Conservation (phyloP, 2,329 filamentous ascomycete species). For the Zymoseptoria crescenta region DNA sequence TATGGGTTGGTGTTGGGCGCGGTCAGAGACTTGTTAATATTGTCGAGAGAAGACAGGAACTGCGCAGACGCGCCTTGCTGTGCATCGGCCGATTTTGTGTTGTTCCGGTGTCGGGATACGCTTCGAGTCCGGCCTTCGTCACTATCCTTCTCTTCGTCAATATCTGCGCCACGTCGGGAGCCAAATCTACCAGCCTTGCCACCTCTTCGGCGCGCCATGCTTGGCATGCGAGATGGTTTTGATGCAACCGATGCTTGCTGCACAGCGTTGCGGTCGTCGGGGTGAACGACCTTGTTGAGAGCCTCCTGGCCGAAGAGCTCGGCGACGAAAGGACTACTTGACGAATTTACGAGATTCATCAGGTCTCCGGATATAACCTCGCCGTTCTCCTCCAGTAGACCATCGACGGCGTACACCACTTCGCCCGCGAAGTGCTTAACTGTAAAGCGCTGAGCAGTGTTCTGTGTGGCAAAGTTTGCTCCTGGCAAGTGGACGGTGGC, state of each 20-base stretch:
- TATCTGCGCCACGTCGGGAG: slow-evolving; percentile 31
- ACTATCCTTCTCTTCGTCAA: slow-evolving; percentile 39
- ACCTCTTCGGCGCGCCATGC: slow-evolving; percentile 76
- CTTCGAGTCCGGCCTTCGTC: slow-evolving; percentile 28
- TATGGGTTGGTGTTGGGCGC: slow-evolving; percentile 83
- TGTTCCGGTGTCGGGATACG: slow-evolving; percentile 26
- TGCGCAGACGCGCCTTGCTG: slow-evolving; percentile 88
- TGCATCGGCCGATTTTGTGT: slow-evolving; percentile 35
- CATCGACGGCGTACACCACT: slow-evolving; percentile 83
- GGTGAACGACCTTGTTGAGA: slow-evolving; percentile 85
- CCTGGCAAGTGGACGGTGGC: slow-evolving; percentile 71
- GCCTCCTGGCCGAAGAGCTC: slow-evolving; percentile 95
- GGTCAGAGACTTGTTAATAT: slow-evolving; percentile 79
- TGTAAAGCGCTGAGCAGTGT: slow-evolving; percentile 72
- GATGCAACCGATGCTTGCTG: slow-evolving; percentile 96
- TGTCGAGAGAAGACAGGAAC: slow-evolving; percentile 81
- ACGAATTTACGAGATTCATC: slow-evolving; percentile 84
- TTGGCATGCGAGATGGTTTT: slow-evolving; percentile 85
- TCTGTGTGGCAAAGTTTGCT: slow-evolving; percentile 82
- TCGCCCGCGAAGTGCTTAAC: slow-evolving; percentile 95
- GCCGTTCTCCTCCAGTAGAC: slow-evolving; percentile 87
- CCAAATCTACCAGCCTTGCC: slow-evolving; percentile 45
- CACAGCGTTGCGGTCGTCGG: slow-evolving; percentile 79
- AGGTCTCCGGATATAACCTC: slow-evolving; percentile 93
- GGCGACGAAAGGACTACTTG: slow-evolving; percentile 79